Evolutionary conservation across 805 yeast species (phyloP).

Genomic region (Saccharomycopsis fodiens): DNA sequence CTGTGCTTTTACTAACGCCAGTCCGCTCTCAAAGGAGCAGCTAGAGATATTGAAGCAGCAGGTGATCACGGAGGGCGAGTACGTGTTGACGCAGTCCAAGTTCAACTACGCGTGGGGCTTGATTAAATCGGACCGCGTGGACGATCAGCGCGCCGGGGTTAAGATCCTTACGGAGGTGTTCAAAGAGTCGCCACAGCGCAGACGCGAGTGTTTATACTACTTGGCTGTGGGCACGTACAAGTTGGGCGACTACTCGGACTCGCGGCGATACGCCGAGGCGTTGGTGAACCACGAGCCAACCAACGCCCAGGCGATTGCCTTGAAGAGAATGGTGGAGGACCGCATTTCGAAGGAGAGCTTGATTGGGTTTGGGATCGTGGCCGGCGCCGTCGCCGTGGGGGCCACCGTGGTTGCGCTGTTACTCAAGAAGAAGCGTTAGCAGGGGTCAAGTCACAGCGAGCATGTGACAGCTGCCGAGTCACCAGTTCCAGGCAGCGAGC

Average conservation of each 20-base stretch:
- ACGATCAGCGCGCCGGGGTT: constrained; percentile 73
- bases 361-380: constrained; percentile 79
- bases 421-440: constrained; percentile 28
- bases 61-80: constrained; percentile 72
- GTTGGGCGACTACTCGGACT: constrained; percentile 78
- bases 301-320: constrained; percentile 64
- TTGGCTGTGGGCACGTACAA: constrained; percentile 82
- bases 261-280: constrained; percentile 78
- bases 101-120: constrained; percentile 97
- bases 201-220: constrained; percentile 87
- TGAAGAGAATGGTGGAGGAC: constrained; percentile 74
- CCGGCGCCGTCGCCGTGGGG: constrained; percentile 80
- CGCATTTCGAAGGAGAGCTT: constrained; percentile 82
- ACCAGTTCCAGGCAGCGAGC: too few species aligned
- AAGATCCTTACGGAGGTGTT: constrained; percentile 61
- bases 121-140: constrained; percentile 56
- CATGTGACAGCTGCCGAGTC: too few species aligned
- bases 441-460: too few species aligned
- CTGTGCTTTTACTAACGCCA: constrained; percentile 18
- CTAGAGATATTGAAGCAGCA: constrained; percentile 69
- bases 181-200: constrained; percentile 69
- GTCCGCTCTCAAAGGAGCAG: constrained; percentile 66
- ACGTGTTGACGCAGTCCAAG: constrained; percentile 71
- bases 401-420: constrained; percentile 51
- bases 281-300: constrained; percentile 76